These are phyloP conservation scores for Chlorophyllum brunneum DNA, from an alignment of 768 basidiomycete genomes.

Conservation along the genomic window DNA sequence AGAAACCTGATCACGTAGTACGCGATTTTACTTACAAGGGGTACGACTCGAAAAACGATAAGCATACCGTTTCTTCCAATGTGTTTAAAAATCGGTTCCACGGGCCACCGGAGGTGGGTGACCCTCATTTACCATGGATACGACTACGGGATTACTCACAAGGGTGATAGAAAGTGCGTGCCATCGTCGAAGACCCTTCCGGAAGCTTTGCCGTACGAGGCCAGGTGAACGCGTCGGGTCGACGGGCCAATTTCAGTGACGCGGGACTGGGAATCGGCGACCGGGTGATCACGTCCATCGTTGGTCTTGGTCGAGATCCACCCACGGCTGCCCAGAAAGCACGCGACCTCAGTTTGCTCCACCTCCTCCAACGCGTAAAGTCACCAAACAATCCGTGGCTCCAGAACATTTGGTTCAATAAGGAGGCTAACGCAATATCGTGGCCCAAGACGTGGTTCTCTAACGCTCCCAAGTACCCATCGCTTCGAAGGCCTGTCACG, in stretches of 20 bases:
- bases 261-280: slow-evolving; percentile 12
- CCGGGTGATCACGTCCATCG: slow-evolving; percentile 28
- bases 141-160: background rate
- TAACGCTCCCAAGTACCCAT: background rate
- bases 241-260: slow-evolving; percentile 23
- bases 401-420: slow-evolving; percentile 44
- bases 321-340: slow-evolving; percentile 57
- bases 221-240: slow-evolving; percentile 38
- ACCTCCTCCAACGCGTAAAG: slow-evolving; percentile 37
- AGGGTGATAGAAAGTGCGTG: slow-evolving; percentile 23
- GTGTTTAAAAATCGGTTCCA: slow-evolving; percentile 33
- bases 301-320: slow-evolving; percentile 42
- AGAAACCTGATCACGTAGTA: slow-evolving; percentile 40
- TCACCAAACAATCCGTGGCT: slow-evolving; percentile 43
- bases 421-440: slow-evolving; percentile 22
- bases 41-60: slow-evolving; percentile 9
- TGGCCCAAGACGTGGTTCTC: slow-evolving; percentile 41
- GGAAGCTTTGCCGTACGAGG: slow-evolving; percentile 40
- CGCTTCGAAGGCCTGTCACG: slow-evolving; percentile 1
- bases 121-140: background rate
- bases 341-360: slow-evolving; percentile 36
- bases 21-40: slow-evolving; percentile 34
- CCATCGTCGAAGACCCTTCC: slow-evolving; percentile 21
- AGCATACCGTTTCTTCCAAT: slow-evolving; percentile 27
- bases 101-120: slow-evolving; percentile 31